phyloP scores from a whole-genome alignment of 1,284 basidiomycete species.

The Sporisorium scitamineum region DNA sequence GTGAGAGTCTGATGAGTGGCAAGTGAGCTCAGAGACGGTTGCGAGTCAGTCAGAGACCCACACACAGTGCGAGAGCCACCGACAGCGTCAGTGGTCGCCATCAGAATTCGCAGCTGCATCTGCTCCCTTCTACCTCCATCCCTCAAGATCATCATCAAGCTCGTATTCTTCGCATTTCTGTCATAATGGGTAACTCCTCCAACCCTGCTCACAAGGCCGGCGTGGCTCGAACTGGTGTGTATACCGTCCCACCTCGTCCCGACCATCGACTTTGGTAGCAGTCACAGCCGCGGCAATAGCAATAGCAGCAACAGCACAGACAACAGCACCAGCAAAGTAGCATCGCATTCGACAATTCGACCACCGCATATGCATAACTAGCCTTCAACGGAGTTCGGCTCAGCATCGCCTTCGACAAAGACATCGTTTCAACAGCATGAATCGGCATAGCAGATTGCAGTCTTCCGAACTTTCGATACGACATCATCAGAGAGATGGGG shows the following conservation, averaged over 20 bases:
- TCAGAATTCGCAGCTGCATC: constrained; percentile 10
- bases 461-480: background rate
- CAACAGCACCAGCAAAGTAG: constrained; percentile 1
- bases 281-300: constrained; percentile 7
- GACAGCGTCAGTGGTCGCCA: constrained; percentile 31
- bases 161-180: constrained; percentile 20
- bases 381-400: background rate
- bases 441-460: background rate
- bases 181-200: constrained; percentile 65
- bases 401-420: background rate
- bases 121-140: constrained; percentile 37
- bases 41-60: too few species aligned
- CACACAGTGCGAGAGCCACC: background rate
- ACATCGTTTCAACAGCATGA: background rate
- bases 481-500: background rate
- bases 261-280: constrained; percentile 13
- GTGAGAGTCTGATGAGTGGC: background rate
- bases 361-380: background rate
- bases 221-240: constrained; percentile 64
- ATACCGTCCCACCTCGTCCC: constrained; percentile 17
- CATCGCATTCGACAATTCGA: background rate
- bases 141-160: constrained; percentile 52
- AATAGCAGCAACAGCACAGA: constrained; percentile 4
- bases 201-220: constrained; percentile 68
- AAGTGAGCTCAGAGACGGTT: background rate